Evolutionary conservation across 305 asterid species (phyloP).

Genomic region (Fraxinus greggii): DNA sequence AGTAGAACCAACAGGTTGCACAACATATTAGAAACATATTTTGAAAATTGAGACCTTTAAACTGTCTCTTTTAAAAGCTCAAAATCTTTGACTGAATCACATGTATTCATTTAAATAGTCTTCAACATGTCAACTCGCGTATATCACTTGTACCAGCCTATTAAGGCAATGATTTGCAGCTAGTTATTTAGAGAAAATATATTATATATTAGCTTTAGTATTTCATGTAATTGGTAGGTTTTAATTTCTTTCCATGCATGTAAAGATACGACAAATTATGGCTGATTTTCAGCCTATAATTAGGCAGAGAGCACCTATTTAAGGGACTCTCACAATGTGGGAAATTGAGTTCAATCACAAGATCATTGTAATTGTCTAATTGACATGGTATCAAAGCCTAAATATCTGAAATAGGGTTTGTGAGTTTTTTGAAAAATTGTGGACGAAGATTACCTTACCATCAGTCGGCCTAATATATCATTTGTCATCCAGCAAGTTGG

Average conservation of each 20-base stretch:
- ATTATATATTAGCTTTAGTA: not conserved
- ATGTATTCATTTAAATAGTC: not conserved
- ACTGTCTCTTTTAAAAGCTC: not conserved
- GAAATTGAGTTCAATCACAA: not conserved
- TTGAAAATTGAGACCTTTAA: not conserved
- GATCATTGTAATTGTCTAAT: not conserved
- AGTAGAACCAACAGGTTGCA: not conserved
- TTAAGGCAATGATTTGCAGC: not conserved
- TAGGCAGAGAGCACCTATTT: not conserved
- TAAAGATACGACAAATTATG: not conserved
- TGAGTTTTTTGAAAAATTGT: not conserved
- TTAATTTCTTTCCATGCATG: not conserved
- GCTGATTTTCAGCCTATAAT: not conserved
- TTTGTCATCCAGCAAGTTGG: not conserved
- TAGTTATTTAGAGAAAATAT: not conserved
- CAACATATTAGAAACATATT: not conserved
- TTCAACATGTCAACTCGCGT: not conserved
- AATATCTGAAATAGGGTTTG: not conserved
- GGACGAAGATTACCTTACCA: not conserved
- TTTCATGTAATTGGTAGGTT: not conserved
- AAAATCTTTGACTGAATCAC: not conserved
- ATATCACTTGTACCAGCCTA: not conserved
- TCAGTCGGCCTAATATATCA: not conserved
- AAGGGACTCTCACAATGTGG: not conserved
- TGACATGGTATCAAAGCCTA: not conserved